A percentile compares a stretch with the other conserved stretches of the same genome.
Evolutionary conservation across 129 eudicot species (phyloP).

Genomic region (Daucus carota): DNA sequence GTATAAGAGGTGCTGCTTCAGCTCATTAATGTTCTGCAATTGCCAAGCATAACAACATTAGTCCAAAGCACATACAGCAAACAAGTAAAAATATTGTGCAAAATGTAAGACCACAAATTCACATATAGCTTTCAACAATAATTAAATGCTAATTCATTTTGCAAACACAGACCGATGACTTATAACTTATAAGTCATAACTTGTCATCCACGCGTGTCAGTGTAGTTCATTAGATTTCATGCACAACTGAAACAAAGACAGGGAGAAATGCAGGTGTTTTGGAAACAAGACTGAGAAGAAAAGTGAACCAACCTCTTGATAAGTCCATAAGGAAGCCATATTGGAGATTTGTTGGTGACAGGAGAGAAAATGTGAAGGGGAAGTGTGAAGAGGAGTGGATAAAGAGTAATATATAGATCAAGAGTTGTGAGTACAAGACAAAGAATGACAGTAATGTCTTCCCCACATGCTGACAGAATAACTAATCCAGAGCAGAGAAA

Average conservation of each 20-base stretch:
- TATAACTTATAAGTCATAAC: too few relatives aligned
- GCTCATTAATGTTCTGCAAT: conserved; percentile 45
- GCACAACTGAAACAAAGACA: not conserved
- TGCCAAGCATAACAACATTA: not conserved
- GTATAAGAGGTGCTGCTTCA: conserved; percentile 56
- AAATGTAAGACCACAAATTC: not conserved
- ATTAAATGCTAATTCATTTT: too few relatives aligned
- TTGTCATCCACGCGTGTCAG: too few relatives aligned
- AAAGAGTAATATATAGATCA: conserved; percentile 38
- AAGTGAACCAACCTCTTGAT: conserved; percentile 57
- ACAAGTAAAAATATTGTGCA: not conserved
- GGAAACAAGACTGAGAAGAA: not conserved
- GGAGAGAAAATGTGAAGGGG: conserved; percentile 15
- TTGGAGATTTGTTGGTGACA: not conserved
- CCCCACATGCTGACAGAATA: conserved; percentile 15
- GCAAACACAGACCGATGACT: too few relatives aligned
- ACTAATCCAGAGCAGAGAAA: conserved; percentile 14
- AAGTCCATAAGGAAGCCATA: conserved; percentile 73
- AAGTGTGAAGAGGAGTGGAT: conserved; percentile 22
- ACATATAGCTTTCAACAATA: too few relatives aligned
- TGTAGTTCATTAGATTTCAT: too few relatives aligned
- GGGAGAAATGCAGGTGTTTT: not conserved
- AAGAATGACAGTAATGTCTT: conserved; percentile 14
- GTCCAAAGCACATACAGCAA: not conserved
- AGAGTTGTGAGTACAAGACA: conserved; percentile 23